Evolutionary conservation across 768 basidiomycete genomes (phyloP).

Genomic region (Calocera viscosa): DNA sequence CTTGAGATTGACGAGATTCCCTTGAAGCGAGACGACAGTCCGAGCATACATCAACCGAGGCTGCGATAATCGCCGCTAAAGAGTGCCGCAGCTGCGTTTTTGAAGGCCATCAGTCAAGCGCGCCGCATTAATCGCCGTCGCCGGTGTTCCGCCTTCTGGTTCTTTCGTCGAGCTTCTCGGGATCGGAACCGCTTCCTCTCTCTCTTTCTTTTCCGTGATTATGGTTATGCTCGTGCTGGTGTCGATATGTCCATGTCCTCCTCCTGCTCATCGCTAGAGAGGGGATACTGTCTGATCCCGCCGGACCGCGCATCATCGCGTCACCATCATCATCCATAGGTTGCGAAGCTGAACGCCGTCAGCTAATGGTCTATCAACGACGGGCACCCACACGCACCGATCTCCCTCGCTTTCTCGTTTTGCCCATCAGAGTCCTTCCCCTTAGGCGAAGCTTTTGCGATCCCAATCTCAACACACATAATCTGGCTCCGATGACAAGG

Average conservation of each 20-base stretch:
- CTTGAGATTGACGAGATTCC: conserved; percentile 82
- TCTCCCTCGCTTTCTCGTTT: not conserved
- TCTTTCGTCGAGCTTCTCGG: conserved; percentile 1
- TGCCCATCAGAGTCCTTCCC: not conserved
- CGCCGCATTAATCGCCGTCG: not conserved
- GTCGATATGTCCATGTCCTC: not conserved
- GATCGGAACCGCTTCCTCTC: not conserved
- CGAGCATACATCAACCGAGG: conserved; percentile 85
- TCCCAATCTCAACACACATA: not conserved
- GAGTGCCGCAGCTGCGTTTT: conserved; percentile 26
- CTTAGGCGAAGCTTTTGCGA: not conserved
- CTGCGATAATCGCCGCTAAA: conserved; percentile 66
- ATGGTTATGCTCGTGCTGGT: not conserved
- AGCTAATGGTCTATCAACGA: not conserved
- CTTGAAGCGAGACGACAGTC: conserved; percentile 76
- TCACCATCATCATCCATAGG: not conserved
- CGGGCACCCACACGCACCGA: not conserved
- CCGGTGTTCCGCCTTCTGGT: not conserved
- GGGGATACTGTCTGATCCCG: not conserved
- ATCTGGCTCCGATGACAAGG: not conserved
- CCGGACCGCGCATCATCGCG: not conserved
- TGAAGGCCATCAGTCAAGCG: conserved; percentile 17
- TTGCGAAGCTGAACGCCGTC: not conserved
- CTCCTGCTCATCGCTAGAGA: not conserved
- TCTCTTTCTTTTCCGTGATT: not conserved